Evolutionary conservation across 148 eudicot species (phyloP), one percentile per base, ranked within the genome.

Genomic region (Rhododendron vialii): DNA sequence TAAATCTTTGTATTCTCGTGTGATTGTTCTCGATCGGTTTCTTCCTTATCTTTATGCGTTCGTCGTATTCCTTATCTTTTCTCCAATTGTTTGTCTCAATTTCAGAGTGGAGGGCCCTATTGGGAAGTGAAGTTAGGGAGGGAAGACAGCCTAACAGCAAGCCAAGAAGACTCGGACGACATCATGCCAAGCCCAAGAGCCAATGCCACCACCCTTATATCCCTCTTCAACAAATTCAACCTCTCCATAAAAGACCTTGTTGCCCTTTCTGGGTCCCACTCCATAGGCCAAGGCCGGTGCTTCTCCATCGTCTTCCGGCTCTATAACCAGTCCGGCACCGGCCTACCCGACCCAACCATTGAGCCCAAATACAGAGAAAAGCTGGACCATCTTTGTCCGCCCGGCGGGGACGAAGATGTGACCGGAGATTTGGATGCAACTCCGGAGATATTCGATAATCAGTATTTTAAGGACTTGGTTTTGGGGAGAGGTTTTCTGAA

Each of bases 171-270:
- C 82, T 93, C 99, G 8, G 85, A 95, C 86, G 53, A 91, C 81
- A 95, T 95, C 76, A 95, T 96, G 98, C 99, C 99, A 43, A 96
- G 99, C 83, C 99, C 99, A 78, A 92, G 99, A 87, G 92, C 95
- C 80, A 91, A 94, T 36, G 94, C 99, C 2, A 93, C 83, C 63
- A 28, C 51, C 51, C 93, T 96, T 82, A 89, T 92, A 5, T 84
- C 89, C 82, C 96, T 96, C 81, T 96, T 95, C 88, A 82, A 67
- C 3, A 90, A 77, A 77, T 92, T 88, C 88, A 87, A 94, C 88
- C 95, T 96, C 79, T 89, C 95, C 18, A 80, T 89, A 6, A 87
- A 92, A 86, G 98, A 95, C 81, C 83, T 96, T 4, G 99, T 96
- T 63, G 95, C 99, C 78, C 93, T 96, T 35, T 96, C 99, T 0